phyloP scores from a whole-genome alignment of 202 grass and related monocot species.

The Setaria viridis region DNA sequence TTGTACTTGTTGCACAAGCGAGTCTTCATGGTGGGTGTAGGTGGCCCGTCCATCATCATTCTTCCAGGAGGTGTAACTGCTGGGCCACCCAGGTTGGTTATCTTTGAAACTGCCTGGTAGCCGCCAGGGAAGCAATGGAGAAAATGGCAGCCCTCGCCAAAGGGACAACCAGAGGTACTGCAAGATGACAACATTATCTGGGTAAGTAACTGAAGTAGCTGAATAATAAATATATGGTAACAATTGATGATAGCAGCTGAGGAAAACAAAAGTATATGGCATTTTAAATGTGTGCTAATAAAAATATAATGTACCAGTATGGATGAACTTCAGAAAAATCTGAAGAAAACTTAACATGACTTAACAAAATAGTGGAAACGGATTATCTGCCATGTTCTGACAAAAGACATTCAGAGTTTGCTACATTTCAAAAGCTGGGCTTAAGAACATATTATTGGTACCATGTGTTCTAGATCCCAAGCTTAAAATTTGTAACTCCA shows the following conservation, averaged over 20 bases:
- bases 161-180: constrained; percentile 77
- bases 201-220: constrained; percentile 20
- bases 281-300: constrained; percentile 6
- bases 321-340: background rate
- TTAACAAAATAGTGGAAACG: background rate
- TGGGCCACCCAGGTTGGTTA: constrained; percentile 58
- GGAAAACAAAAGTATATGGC: background rate
- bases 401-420: background rate
- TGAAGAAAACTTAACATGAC: constrained; percentile 12
- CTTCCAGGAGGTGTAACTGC: constrained; percentile 54
- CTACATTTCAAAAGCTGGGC: background rate
- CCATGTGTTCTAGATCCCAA: constrained; percentile 7
- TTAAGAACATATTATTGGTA: background rate
- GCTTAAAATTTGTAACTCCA: background rate
- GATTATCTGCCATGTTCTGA: background rate
- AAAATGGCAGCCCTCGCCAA: constrained; percentile 83
- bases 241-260: background rate
- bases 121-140: constrained; percentile 73
- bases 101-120: constrained; percentile 66
- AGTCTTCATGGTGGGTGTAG: constrained; percentile 57
- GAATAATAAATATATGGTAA: constrained; percentile 5
- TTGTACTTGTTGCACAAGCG: constrained; percentile 81
- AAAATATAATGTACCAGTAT: background rate
- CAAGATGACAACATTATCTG: constrained; percentile 35
- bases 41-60: constrained; percentile 32